Percentiles rank a stretch among this genome's conserved stretches.
Evolutionary conservation across 2,329 filamentous ascomycete genomes (phyloP).

Genomic region (Fusarium nematophilum): DNA sequence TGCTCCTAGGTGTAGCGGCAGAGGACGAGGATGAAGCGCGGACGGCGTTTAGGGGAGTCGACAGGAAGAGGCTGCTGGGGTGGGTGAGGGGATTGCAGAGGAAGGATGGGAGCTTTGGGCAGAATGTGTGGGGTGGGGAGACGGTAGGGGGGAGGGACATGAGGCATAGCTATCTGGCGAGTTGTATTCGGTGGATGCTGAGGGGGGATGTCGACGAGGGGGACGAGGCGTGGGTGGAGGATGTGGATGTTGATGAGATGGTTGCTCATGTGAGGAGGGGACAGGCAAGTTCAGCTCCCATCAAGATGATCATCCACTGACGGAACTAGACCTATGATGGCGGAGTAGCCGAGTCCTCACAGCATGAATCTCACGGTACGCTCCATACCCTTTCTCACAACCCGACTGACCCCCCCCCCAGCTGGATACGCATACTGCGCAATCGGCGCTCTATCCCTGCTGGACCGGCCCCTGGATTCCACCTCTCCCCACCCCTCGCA

Average conservation of each 20-base stretch:
- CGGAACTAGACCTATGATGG: constrained; percentile 79
- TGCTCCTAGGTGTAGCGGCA: constrained; percentile 70
- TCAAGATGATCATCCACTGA: constrained; percentile 9
- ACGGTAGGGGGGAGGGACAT: constrained; percentile 86
- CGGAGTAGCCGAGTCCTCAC: constrained; percentile 81
- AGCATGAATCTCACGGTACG: constrained; percentile 85
- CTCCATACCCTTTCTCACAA: constrained; percentile 4
- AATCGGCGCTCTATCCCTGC: constrained; percentile 78
- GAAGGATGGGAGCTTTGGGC: constrained; percentile 89
- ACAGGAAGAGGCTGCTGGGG: constrained; percentile 72
- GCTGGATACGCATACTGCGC: constrained; percentile 94
- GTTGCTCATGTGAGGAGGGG: constrained; percentile 76
- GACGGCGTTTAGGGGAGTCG: constrained; percentile 70
- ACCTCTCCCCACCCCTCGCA: constrained; percentile 22
- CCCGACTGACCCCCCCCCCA: constrained; percentile 49
- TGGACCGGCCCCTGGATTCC: constrained; percentile 68
- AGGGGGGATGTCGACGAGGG: constrained; percentile 67
- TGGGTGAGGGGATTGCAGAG: constrained; percentile 86
- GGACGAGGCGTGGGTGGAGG: constrained; percentile 67
- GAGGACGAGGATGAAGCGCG: constrained; percentile 53
- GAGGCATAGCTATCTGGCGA: constrained; percentile 87
- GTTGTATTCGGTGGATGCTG: constrained; percentile 84
- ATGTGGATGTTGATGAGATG: constrained; percentile 79
- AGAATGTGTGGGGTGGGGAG: constrained; percentile 71
- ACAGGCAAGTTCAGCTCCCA: constrained; percentile 52